A percentile compares a stretch with the other conserved stretches of the same genome.
Conservation (phyloP, 2,329 filamentous ascomycete species). For the Exophiala dermatitidis region DNA sequence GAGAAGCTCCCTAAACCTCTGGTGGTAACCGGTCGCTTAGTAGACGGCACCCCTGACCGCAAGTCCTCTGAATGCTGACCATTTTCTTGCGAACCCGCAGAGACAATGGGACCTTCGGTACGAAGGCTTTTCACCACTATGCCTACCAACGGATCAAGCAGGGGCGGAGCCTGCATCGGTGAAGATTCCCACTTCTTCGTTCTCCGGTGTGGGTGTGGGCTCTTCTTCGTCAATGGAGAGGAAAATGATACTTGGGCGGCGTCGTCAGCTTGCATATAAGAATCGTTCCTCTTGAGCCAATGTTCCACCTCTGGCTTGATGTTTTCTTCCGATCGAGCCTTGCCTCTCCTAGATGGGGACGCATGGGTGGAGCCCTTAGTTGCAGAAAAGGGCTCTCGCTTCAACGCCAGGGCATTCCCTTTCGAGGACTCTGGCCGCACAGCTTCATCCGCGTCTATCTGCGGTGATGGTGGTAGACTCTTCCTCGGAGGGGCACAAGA, state of each 20-base stretch:
- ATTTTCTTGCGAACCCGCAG: neutral
- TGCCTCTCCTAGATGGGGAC: neutral
- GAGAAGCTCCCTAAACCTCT: too few species aligned
- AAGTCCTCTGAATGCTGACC: too few species aligned
- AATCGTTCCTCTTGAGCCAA: conserved; percentile 16
- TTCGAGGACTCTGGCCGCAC: neutral
- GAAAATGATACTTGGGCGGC: conserved; percentile 1
- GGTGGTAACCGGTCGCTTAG: neutral
- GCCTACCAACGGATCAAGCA: neutral
- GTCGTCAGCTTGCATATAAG: neutral
- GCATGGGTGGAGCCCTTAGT: neutral
- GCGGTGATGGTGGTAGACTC: neutral
- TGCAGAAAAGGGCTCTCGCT: neutral
- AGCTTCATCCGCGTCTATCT: neutral
- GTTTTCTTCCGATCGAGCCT: neutral
- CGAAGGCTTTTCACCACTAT: neutral
- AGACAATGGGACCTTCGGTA: too few species aligned
- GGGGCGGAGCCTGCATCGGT: neutral
- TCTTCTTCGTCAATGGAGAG: conserved; percentile 6
- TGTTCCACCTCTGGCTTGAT: conserved; percentile 6
- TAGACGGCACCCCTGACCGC: neutral
- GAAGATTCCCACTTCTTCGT: conserved; percentile 11
- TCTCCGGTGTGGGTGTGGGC: conserved; percentile 7
- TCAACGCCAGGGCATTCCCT: neutral
- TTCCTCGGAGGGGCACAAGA: neutral